Conservation (phyloP, 2,329 filamentous ascomycete species). For the Claviceps maximensis region DNA sequence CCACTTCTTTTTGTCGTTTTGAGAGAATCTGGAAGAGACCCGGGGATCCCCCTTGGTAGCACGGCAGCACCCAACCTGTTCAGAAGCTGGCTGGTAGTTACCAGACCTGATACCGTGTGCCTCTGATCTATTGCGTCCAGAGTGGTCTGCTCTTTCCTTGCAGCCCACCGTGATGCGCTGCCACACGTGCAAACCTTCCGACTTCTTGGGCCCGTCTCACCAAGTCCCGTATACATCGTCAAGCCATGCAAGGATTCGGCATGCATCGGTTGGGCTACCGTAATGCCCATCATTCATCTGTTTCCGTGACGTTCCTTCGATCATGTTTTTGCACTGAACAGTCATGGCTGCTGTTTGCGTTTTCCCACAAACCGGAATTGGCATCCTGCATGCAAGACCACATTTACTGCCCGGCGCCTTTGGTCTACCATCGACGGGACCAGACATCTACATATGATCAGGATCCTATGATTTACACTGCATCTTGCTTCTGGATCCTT, state of each 20-base stretch:
- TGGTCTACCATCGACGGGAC: background rate
- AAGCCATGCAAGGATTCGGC: background rate
- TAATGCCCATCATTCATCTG: background rate
- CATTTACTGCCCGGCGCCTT: background rate
- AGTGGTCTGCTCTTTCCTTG: background rate
- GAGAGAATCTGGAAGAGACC: too few species aligned
- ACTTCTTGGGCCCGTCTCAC: background rate
- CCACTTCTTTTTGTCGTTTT: too few species aligned
- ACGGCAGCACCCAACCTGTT: too few species aligned
- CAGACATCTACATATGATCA: background rate
- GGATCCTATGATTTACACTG: background rate
- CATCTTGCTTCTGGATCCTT: background rate
- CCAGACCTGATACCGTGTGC: background rate
- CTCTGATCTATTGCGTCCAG: too few species aligned
- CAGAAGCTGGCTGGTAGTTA: too few species aligned
- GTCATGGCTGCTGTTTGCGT: background rate
- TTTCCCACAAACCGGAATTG: background rate
- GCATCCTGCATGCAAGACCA: background rate
- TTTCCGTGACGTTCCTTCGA: background rate
- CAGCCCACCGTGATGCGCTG: background rate
- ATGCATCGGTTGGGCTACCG: conserved; percentile 1
- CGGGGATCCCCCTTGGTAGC: too few species aligned
- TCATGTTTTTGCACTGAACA: background rate
- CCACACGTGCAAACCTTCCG: background rate
- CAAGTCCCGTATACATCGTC: background rate